Base-by-base conservation (phyloP, 495 filamentous ascomycete genomes). In the Aspergillus bridgeri region DNA sequence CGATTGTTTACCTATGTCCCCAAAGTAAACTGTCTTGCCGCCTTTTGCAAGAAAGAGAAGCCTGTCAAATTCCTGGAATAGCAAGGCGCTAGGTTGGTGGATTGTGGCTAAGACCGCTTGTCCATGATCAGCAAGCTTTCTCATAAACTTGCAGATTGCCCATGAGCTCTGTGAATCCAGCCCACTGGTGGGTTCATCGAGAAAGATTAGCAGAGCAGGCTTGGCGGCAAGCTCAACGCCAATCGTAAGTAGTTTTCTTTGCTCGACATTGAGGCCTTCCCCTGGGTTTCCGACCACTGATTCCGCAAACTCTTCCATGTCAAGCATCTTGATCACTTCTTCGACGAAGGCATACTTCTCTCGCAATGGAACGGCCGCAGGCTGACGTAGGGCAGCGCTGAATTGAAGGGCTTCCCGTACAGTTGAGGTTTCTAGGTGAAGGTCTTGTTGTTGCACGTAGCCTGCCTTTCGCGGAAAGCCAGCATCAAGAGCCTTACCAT, bases 71-170 rank as follows among this genome's bases (percentile, higher is more conserved):
- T 88, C 83, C 65, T 96, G 88, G 75, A 98, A 95, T 45, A 98
- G 78, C 67, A 92, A 85, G 27, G 90, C 90, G 2, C 88, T 92
- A 1, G 91, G 91, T 68, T 98, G 93, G 70, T 98, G 93, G 54
- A 98, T 96, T 3, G 92, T 96, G 64, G 88, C 91, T 6, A 96
- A 83, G 61, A 96, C 86, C 43, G 92, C 91, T 68, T 95, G 90
- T 18, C 91, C 91, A 60, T 83, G 85, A 70, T 90, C 87, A 50
- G 91, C 89, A 22, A 96, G 78, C 67, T 90, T 90, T 62, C 89
- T 79, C 17, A 96, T 78, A 33, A 96, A 82, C 53, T 84, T 77
- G 51, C 89, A 79, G 62, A 96, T 94, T 19, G 89, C 84, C 89
- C 88, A 96, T 11, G 92, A 89, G 7, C 88, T 93, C 61, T 96